A percentile compares a stretch with the other conserved stretches of the same genome.
phyloP scores from a whole-genome alignment of 768 basidiomycete genomes.

The Coprinopsis sp. region DNA sequence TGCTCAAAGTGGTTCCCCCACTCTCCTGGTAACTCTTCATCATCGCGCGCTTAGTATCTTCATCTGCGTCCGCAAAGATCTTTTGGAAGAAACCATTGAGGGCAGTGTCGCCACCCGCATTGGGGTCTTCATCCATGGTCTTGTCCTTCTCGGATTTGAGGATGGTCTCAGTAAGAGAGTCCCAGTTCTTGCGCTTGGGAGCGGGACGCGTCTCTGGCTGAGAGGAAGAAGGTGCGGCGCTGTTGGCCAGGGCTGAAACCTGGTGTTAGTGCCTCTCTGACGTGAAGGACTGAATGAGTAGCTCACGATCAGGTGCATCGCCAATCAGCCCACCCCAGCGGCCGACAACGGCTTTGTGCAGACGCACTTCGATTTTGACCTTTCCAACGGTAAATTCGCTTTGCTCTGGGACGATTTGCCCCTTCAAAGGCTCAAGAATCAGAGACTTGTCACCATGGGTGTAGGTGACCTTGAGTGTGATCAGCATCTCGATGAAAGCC shows the following conservation, averaged over 20 bases:
- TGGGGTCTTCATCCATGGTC: conserved; percentile 72
- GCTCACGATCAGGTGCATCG: conserved; percentile 72
- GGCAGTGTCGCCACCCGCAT: conserved; percentile 82
- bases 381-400: conserved; percentile 69
- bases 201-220: conserved; percentile 30
- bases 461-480: conserved; percentile 47
- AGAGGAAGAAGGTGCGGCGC: conserved; percentile 21
- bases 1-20: conserved; percentile 92
- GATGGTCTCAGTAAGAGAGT: conserved; percentile 67
- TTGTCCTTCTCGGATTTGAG: conserved; percentile 66
- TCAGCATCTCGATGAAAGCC: neutral
- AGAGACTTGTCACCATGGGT: conserved; percentile 67
- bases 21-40: conserved; percentile 97
- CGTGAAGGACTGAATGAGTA: neutral
- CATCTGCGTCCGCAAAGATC: conserved; percentile 86
- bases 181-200: conserved; percentile 81
- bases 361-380: conserved; percentile 83
- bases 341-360: conserved; percentile 62
- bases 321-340: conserved; percentile 76
- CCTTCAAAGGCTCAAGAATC: conserved; percentile 74
- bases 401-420: conserved; percentile 64
- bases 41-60: conserved; percentile 91
- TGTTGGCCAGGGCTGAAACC: conserved; percentile 28
- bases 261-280: conserved; percentile 6
- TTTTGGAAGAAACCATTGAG: conserved; percentile 90